These are phyloP conservation scores for Medakamo hakoo DNA, from an alignment of 139 green algal genomes.

Conservation along the genomic window DNA sequence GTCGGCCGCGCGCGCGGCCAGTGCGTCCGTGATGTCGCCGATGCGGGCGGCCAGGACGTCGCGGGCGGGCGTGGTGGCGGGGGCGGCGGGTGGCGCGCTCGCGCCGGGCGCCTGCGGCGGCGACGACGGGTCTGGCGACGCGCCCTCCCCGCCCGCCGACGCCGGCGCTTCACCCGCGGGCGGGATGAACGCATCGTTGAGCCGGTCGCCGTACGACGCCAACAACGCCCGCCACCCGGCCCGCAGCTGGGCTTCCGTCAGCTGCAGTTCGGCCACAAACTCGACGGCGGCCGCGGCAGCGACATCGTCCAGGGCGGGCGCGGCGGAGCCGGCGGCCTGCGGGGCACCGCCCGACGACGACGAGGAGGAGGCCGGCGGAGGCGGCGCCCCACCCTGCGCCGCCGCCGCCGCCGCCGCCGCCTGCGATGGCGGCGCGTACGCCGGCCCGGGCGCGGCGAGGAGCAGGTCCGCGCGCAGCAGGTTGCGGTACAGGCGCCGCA, in stretches of 20 bases:
- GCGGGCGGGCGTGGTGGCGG: not conserved
- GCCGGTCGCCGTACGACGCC: not conserved
- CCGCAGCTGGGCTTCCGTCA: constrained; percentile 66
- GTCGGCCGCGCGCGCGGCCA: constrained; percentile 21
- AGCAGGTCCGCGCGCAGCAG: constrained; percentile 42
- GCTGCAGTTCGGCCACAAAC: constrained; percentile 58
- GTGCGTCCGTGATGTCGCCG: constrained; percentile 7
- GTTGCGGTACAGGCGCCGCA: constrained; percentile 69
- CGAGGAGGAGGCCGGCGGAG: too few species aligned
- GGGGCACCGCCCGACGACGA: too few species aligned
- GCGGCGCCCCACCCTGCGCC: too few species aligned
- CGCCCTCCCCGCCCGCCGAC: not conserved
- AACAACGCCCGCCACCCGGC: constrained; percentile 11
- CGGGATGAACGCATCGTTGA: not conserved
- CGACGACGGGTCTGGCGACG: too few species aligned
- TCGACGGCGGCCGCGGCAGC: constrained; percentile 36
- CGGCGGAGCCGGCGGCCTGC: not conserved
- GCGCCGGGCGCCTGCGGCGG: too few species aligned
- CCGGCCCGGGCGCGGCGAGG: constrained; percentile 25
- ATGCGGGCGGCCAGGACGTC: not conserved
- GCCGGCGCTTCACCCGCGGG: not conserved
- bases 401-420: not conserved
- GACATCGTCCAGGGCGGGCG: constrained; percentile 1
- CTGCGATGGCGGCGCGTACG: constrained; percentile 24
- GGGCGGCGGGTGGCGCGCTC: too few species aligned